A percentile compares a stretch with the other conserved stretches of the same genome.
phyloP scores from a whole-genome alignment of 768 basidiomycete species.

The Lactifluus pinguis region DNA sequence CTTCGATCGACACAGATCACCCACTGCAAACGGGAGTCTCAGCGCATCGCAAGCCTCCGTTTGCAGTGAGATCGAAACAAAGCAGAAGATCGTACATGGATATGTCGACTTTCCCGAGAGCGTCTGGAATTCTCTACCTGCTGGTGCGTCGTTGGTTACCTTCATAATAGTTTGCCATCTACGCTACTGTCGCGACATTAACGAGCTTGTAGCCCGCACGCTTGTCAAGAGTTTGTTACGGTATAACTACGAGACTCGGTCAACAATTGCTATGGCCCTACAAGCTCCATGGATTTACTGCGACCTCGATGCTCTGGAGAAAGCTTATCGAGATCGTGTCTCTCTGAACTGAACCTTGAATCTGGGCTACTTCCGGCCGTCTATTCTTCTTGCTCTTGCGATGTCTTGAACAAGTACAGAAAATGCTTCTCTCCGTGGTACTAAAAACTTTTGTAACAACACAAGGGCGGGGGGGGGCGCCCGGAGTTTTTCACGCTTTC shows the following conservation, averaged over 20 bases:
- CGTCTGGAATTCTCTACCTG: slow-evolving; percentile 47
- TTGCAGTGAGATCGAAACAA: slow-evolving; percentile 50
- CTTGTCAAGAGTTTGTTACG: slow-evolving; percentile 56
- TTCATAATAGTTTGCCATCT: neutral
- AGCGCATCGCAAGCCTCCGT: slow-evolving; percentile 34
- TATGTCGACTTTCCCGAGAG: slow-evolving; percentile 36
- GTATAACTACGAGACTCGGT: slow-evolving; percentile 46
- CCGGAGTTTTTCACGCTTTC: slow-evolving; percentile 43
- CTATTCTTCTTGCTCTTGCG: slow-evolving; percentile 10
- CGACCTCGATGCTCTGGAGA: slow-evolving; percentile 52
- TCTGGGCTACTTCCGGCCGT: neutral
- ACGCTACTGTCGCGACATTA: neutral
- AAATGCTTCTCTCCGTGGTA: neutral
- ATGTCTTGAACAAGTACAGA: slow-evolving; percentile 4
- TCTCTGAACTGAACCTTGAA: slow-evolving; percentile 8
- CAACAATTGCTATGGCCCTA: slow-evolving; percentile 55
- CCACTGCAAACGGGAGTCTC: neutral
- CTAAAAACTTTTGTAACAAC: neutral
- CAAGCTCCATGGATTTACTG: slow-evolving; percentile 56
- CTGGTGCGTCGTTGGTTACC: slow-evolving; percentile 39
- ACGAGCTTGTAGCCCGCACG: slow-evolving; percentile 38
- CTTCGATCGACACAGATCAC: slow-evolving; percentile 7
- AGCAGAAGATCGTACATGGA: slow-evolving; percentile 54
- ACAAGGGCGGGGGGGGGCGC: too few relatives aligned
- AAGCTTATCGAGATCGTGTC: slow-evolving; percentile 51